Evolutionary conservation across 1,284 basidiomycete genomes (phyloP).

Genomic region (Cutaneotrichosporon dermatis): DNA sequence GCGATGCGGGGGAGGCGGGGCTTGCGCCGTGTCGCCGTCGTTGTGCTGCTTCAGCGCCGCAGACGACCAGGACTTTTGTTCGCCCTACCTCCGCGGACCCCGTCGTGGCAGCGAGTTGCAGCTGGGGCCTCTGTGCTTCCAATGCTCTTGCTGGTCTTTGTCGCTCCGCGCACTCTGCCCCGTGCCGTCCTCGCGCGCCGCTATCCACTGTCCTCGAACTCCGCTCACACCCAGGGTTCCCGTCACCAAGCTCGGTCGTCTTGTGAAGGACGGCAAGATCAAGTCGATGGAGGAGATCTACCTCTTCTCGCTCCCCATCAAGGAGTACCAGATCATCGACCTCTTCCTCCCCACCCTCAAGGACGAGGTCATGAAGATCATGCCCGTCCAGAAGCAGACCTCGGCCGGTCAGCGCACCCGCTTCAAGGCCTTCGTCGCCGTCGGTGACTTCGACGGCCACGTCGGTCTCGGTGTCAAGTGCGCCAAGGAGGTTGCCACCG

Average conservation of each 20-base stretch:
- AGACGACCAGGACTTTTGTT: no score
- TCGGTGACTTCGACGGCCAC: slow-evolving; percentile 95
- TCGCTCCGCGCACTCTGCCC: no score
- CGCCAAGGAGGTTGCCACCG: slow-evolving; percentile 99
- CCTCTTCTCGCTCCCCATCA: slow-evolving; percentile 99
- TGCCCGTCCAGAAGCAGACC: slow-evolving; percentile 99
- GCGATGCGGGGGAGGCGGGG: no score
- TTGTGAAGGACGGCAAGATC: slow-evolving; percentile 99
- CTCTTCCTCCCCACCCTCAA: slow-evolving; percentile 96
- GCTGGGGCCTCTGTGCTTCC: no score
- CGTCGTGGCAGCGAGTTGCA: no score
- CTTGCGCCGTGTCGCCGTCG: no score
- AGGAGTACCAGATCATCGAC: slow-evolving; percentile 98
- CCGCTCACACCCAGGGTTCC: slow-evolving; percentile 64
- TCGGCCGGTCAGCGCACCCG: slow-evolving; percentile 99
- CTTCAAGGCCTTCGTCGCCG: slow-evolving; percentile 99
- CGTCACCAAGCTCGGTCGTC: slow-evolving; percentile 97
- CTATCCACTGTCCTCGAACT: background rate
- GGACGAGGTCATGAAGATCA: slow-evolving; percentile 99
- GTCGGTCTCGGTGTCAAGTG: slow-evolving; percentile 99
- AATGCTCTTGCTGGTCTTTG: no score
- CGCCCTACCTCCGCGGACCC: no score
- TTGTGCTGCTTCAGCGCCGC: no score
- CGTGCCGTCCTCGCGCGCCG: background rate
- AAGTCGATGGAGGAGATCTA: slow-evolving; percentile 99